phyloP scores from a whole-genome alignment of 305 asterid genomes.

The Rubia tinctorum region DNA sequence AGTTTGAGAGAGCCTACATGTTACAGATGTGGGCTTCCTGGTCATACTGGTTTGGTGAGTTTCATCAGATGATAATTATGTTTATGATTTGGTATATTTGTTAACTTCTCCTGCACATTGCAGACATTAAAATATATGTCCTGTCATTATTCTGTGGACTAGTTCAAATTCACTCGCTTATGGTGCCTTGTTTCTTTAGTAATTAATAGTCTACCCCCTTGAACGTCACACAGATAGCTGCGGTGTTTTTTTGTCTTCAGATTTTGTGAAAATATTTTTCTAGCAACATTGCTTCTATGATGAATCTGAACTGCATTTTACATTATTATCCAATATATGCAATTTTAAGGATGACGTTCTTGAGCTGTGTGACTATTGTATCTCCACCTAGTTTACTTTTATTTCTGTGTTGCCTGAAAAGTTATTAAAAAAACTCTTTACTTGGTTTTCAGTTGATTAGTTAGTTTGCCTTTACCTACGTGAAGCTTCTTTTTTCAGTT shows the following conservation, averaged over 20 bases:
- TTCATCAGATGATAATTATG: conserved; percentile 10
- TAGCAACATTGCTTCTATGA: neutral
- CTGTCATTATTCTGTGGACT: neutral
- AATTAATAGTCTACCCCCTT: neutral
- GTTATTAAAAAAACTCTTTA: neutral
- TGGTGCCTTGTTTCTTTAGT: neutral
- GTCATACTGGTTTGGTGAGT: conserved; percentile 97
- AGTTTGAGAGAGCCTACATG: conserved; percentile 65
- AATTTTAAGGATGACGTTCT: neutral
- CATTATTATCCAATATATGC: neutral
- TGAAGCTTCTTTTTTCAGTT: neutral
- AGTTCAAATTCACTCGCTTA: neutral
- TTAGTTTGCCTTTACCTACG: neutral
- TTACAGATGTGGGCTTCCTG: conserved; percentile 83
- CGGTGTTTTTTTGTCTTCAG: neutral
- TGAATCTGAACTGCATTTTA: neutral
- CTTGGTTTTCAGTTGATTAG: neutral
- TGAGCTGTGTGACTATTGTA: neutral
- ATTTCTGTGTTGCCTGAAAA: neutral
- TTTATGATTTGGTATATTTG: neutral
- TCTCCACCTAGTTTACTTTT: neutral
- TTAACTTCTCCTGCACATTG: neutral
- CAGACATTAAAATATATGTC: no score
- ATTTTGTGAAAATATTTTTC: neutral
- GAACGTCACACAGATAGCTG: no score